Evolutionary conservation across 2,329 filamentous ascomycete genomes (phyloP), one percentile per base, ranked within the genome.

Genomic region (Neonectria punicea): DNA sequence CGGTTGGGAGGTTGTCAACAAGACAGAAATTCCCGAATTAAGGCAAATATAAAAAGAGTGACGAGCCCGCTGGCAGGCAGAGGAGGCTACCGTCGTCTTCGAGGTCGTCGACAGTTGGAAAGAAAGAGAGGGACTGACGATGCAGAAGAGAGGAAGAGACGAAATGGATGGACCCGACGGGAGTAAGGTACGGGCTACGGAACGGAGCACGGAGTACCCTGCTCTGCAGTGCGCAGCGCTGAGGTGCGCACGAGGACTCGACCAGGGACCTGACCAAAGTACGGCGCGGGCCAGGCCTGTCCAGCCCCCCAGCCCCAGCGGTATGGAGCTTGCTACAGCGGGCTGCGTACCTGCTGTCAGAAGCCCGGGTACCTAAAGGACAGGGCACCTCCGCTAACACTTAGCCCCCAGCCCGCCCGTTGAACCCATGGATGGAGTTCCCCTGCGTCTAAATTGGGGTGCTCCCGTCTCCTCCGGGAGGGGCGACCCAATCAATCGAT

Each of bases 11-110:
- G 64, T 62, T 66, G 69, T 64, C 51, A 64, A 59, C n/a, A 63
- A 61, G 58, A 62, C 54, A 53, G 59, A 67, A 62, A 67, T 65
- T 70, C 65, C 69, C 62, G 62, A 58, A 72, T 73, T 69, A 73
- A 71, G 65, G 67, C 64, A 58, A 62, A 49, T 55, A 49, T 53
- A 74, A 76, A 76, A 71, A 74, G 73, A 75, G 56, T 83, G 87
- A 80, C 83, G 81, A 80, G 84, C 86, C 86, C 79, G 85, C 84
- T 84, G 82, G 83, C 84, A 85, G 84, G 84, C 84, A 71, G 65
- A 67, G 75, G 54, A 50, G 46, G 64, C 56, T 66, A 47, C 67
- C 69, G 70, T 67, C 67, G 70, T 72, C 65, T 66, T 67, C 61
- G 59, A 62, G 73, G 51, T 75, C 80, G 78, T 82, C 77, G 78